These are phyloP conservation scores for Ciborinia camelliae DNA, from an alignment of 2,329 filamentous ascomycete species.

Conservation along the genomic window DNA sequence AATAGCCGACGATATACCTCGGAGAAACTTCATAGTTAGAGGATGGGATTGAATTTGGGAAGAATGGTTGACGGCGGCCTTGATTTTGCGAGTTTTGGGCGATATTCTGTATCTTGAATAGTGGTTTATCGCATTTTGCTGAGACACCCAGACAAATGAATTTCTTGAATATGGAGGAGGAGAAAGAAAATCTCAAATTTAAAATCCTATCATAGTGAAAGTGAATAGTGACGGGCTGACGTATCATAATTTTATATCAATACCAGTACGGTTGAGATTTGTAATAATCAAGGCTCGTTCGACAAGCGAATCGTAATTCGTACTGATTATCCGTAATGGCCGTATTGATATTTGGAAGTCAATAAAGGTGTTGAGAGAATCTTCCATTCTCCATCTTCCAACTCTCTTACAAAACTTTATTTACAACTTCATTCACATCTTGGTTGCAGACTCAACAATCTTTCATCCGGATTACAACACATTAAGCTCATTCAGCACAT, in stretches of 20 bases:
- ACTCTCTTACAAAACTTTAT: background rate
- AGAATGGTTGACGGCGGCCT: no score
- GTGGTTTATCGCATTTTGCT: no score
- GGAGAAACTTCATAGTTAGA: no score
- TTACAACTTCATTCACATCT: background rate
- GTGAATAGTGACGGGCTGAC: background rate
- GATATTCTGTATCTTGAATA: no score
- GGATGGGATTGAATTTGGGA: no score
- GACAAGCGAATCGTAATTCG: background rate
- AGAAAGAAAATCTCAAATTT: no score
- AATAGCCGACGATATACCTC: no score
- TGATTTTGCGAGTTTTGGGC: no score
- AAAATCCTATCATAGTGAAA: no score
- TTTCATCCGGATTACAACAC: background rate
- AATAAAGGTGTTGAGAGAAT: background rate
- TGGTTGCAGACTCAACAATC: background rate
- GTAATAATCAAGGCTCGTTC: background rate
- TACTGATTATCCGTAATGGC: background rate
- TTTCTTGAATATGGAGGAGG: no score
- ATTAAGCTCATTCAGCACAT: background rate
- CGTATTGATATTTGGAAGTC: background rate
- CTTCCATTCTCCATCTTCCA: background rate
- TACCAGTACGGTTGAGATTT: background rate
- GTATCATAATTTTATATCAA: background rate
- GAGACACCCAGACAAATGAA: no score